phyloP scores from a whole-genome alignment of 2,329 filamentous ascomycete species.

The Monosporascus sp. region DNA sequence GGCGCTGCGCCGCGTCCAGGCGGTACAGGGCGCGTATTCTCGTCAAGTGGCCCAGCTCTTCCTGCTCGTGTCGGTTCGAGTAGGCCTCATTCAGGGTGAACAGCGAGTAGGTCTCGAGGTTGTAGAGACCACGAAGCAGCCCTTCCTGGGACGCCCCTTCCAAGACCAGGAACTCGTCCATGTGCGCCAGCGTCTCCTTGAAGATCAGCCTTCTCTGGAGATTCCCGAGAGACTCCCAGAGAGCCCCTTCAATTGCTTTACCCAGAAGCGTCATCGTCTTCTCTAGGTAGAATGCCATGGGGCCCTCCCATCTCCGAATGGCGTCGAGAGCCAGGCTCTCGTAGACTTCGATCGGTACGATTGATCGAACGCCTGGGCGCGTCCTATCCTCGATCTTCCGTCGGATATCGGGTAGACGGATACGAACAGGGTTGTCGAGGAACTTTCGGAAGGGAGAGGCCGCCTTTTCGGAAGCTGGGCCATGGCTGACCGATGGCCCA shows the following conservation, averaged over 20 bases:
- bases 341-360: conserved; percentile 53
- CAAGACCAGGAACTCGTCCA: conserved; percentile 36
- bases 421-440: neutral
- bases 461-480: neutral
- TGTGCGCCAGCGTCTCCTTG: conserved; percentile 33
- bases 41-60: conserved; percentile 19
- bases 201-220: conserved; percentile 43
- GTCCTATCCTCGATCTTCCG: conserved; percentile 47
- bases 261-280: conserved; percentile 31
- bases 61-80: neutral
- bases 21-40: conserved; percentile 43
- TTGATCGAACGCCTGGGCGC: conserved; percentile 48
- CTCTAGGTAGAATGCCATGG: conserved; percentile 37
- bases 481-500: no score
- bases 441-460: neutral
- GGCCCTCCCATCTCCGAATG: conserved; percentile 49
- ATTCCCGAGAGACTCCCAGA: conserved; percentile 39
- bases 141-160: conserved; percentile 28
- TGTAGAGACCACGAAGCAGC: conserved; percentile 37
- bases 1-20: conserved; percentile 29
- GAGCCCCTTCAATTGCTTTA: conserved; percentile 35
- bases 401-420: conserved; percentile 39
- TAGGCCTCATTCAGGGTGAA: conserved; percentile 48
- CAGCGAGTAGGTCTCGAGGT: conserved; percentile 46
- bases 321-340: conserved; percentile 49